A percentile compares a stretch with the other conserved stretches of the same genome.
Conservation (phyloP, 768 basidiomycete genomes). For the Mycena crocata region DNA sequence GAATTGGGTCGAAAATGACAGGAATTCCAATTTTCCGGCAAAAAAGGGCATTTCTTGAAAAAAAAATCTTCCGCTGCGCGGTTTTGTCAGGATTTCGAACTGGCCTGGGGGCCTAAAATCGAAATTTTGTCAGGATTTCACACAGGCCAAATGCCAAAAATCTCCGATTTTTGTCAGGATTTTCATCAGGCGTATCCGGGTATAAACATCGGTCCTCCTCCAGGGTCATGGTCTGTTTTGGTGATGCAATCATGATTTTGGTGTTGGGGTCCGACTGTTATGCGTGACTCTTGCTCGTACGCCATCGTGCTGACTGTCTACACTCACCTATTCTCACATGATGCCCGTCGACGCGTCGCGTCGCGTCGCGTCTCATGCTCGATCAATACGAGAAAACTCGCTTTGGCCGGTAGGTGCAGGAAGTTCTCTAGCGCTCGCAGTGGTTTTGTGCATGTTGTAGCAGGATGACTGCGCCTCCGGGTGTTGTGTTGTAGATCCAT, state of each 20-base stretch:
- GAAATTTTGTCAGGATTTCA: too few species aligned
- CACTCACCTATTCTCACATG: background rate
- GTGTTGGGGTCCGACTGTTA: constrained; percentile 19
- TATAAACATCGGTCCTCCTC: too few species aligned
- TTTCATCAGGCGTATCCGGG: too few species aligned
- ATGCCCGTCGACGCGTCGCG: background rate
- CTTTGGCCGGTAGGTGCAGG: background rate
- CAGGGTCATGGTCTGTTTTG: constrained; percentile 5
- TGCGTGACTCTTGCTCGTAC: background rate
- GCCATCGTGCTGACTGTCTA: background rate
- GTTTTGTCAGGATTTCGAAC: too few species aligned
- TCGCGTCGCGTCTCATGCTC: background rate
- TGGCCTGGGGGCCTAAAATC: too few species aligned
- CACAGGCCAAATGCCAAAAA: too few species aligned
- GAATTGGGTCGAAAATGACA: too few species aligned
- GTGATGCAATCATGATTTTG: constrained; percentile 4
- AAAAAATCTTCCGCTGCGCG: too few species aligned
- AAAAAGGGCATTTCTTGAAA: too few species aligned
- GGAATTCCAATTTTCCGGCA: too few species aligned
- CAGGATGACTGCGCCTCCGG: background rate
- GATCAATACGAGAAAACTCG: background rate
- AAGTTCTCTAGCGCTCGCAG: background rate
- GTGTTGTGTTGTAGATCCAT: background rate
- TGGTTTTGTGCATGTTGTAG: background rate
- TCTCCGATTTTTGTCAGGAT: too few species aligned